A percentile compares a stretch with the other conserved stretches of the same genome.
These are phyloP conservation scores for Coniochaeta sp. DNA, from an alignment of 2,329 filamentous ascomycete genomes.

Conservation along the genomic window DNA sequence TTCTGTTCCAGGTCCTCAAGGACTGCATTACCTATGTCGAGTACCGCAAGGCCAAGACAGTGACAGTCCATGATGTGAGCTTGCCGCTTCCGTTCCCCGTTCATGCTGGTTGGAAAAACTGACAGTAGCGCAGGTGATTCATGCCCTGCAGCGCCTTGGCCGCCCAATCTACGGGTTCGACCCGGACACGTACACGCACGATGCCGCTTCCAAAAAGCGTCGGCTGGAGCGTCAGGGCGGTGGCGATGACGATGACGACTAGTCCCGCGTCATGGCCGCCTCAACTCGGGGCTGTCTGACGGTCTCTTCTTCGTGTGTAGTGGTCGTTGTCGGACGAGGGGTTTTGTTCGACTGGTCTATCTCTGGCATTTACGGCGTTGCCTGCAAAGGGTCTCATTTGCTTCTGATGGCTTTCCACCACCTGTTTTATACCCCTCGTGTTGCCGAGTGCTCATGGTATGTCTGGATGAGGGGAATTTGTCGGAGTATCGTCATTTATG, in stretches of 20 bases:
- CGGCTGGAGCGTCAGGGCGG: not conserved
- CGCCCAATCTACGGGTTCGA: conserved; percentile 53
- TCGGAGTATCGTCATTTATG: no score
- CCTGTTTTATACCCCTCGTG: not conserved
- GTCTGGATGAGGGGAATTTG: not conserved
- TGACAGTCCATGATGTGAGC: conserved; percentile 55
- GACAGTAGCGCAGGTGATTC: conserved; percentile 39
- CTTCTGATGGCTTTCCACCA: not conserved
- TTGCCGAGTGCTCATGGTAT: not conserved
- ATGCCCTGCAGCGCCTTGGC: conserved; percentile 39
- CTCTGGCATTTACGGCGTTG: not conserved
- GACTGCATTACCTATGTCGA: conserved; percentile 45
- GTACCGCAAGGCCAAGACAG: conserved; percentile 50
- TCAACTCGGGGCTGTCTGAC: not conserved
- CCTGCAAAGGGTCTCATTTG: not conserved
- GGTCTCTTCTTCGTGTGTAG: not conserved
- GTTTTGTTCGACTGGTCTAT: no score
- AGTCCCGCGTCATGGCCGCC: not conserved
- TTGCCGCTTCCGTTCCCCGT: not conserved
- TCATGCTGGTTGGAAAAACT: not conserved
- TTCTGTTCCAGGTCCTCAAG: conserved; percentile 38
- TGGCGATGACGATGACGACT: not conserved
- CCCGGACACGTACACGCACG: conserved; percentile 22
- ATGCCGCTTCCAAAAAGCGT: conserved; percentile 8
- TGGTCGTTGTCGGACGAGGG: no score